Conservation (phyloP, 352 stramenopile genomes). For the Globisporangium sylvaticum region DNA sequence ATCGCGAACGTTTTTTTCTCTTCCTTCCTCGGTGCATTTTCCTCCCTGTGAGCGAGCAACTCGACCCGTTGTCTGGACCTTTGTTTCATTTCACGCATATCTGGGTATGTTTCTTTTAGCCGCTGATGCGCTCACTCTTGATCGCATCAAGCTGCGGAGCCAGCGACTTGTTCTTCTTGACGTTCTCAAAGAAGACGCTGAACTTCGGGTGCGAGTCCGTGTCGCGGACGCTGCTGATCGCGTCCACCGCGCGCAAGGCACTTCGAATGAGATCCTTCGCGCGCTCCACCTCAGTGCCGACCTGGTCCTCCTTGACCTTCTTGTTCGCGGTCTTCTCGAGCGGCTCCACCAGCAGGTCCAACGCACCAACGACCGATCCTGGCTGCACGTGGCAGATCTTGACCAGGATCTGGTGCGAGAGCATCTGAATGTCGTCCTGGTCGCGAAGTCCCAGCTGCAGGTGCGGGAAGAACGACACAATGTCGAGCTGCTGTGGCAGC, state of each 20-base stretch:
- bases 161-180: constrained; percentile 68
- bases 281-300: constrained; percentile 94
- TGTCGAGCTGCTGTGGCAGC: constrained; percentile 90
- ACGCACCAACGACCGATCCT: constrained; percentile 74
- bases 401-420: constrained; percentile 96
- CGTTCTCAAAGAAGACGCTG: constrained; percentile 47
- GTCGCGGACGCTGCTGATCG: constrained; percentile 67
- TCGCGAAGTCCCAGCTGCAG: constrained; percentile 88
- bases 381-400: constrained; percentile 89
- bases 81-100: neutral
- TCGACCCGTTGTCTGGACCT: neutral
- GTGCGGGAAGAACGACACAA: constrained; percentile 91
- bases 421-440: constrained; percentile 96
- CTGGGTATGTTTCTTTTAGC: constrained; percentile 11
- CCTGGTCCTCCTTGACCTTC: constrained; percentile 93
- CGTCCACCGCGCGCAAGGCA: constrained; percentile 86
- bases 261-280: constrained; percentile 96
- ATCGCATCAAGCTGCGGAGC: constrained; percentile 58
- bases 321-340: constrained; percentile 96
- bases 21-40: neutral
- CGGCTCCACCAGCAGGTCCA: constrained; percentile 89
- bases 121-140: constrained; percentile 46
- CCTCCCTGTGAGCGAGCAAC: neutral
- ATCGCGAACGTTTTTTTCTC: neutral
- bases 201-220: constrained; percentile 74